Conservation (phyloP, 177 flowering plant genomes). For the Vitis hybrid region DNA sequence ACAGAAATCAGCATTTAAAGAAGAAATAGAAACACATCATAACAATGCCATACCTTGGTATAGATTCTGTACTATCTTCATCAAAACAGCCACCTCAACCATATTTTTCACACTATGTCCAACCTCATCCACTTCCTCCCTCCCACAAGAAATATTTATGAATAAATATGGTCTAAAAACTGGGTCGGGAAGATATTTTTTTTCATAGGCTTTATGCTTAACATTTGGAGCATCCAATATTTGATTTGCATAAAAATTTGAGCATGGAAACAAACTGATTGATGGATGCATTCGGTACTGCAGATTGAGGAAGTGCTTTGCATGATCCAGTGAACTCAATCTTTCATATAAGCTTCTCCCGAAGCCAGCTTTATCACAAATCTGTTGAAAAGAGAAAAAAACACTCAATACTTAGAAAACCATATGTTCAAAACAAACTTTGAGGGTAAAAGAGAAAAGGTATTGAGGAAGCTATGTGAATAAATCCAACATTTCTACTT, state of each 20-base stretch:
- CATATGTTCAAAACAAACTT: background rate
- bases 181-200: conserved; percentile 27
- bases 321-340: conserved; percentile 31
- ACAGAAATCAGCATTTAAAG: no score
- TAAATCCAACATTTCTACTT: no score
- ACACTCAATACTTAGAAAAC: no score
- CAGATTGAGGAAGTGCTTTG: conserved; percentile 48
- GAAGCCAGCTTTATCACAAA: conserved; percentile 37
- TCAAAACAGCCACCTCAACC: conserved; percentile 49
- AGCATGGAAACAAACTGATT: conserved; percentile 60
- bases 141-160: conserved; percentile 40
- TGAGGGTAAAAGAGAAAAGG: background rate
- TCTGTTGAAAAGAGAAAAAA: conserved; percentile 8
- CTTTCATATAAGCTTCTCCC: conserved; percentile 68
- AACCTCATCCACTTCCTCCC: conserved; percentile 37
- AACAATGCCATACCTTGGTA: conserved; percentile 31
- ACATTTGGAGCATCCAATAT: conserved; percentile 56
- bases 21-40: background rate
- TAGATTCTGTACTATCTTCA: conserved; percentile 36
- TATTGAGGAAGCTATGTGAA: no score
- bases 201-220: conserved; percentile 19
- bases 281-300: conserved; percentile 85
- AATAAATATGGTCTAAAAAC: conserved; percentile 70
- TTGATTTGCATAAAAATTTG: conserved; percentile 36
- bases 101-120: conserved; percentile 45